A percentile compares a stretch with the other conserved stretches of the same genome.
Conservation (phyloP, 202 grass and related monocot species). For the Musa balbisiana region DNA sequence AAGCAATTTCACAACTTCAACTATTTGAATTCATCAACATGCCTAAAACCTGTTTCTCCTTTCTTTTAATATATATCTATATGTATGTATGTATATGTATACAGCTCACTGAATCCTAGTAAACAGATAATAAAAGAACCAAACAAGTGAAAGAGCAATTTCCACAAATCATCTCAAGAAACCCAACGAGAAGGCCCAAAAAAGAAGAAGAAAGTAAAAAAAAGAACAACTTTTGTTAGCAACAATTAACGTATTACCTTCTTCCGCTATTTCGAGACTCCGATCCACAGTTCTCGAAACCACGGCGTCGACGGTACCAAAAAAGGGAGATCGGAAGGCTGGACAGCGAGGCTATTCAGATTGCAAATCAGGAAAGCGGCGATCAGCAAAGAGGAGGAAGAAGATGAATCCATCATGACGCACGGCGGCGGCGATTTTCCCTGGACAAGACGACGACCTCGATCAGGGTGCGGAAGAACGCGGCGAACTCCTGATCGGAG, state of each 20-base stretch:
- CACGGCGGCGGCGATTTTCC: neutral
- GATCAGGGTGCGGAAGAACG: too few relatives aligned
- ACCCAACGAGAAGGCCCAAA: neutral
- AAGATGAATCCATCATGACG: neutral
- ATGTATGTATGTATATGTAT: too few relatives aligned
- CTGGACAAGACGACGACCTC: too few relatives aligned
- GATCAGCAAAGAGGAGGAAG: neutral
- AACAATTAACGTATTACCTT: neutral
- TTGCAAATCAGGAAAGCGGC: conserved; percentile 6
- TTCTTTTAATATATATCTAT: too few relatives aligned
- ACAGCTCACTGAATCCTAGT: too few relatives aligned
- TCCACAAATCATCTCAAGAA: too few relatives aligned
- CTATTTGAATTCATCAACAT: too few relatives aligned
- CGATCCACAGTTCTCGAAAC: conserved; percentile 65
- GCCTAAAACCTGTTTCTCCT: too few relatives aligned
- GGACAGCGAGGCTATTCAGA: conserved; percentile 14
- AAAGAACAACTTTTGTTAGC: neutral
- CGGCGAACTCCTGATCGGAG: too few relatives aligned
- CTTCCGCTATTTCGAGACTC: conserved; percentile 28
- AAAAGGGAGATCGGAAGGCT: conserved; percentile 25
- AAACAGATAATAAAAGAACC: too few relatives aligned
- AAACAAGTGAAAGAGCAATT: too few relatives aligned
- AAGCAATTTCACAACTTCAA: too few relatives aligned
- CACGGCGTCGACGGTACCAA: conserved; percentile 40
- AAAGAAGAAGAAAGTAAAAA: neutral